Evolutionary conservation across 2,329 filamentous ascomycete species (phyloP).

Genomic region (Penicillium sumatraense): DNA sequence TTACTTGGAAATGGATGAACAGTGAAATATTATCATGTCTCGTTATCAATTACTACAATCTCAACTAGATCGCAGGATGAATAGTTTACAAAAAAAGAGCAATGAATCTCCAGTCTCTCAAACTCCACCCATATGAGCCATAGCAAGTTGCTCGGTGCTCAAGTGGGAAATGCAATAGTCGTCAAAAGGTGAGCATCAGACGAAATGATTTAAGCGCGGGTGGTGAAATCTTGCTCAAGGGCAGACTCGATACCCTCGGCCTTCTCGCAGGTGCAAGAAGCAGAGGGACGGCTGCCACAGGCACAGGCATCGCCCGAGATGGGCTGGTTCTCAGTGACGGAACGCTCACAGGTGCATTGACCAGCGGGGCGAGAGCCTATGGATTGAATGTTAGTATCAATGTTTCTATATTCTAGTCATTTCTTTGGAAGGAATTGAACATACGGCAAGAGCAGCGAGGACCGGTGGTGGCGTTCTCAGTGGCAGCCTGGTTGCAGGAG

Average conservation of each 20-base stretch:
- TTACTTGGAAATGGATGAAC: not conserved
- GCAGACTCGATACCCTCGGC: conserved; percentile 65
- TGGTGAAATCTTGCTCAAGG: conserved; percentile 85
- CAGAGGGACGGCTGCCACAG: conserved; percentile 75
- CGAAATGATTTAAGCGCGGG: conserved; percentile 48
- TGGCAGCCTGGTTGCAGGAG: conserved; percentile 75
- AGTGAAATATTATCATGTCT: conserved; percentile 2
- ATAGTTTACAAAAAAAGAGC: not conserved
- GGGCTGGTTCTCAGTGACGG: conserved; percentile 70
- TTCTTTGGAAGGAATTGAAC: conserved; percentile 27
- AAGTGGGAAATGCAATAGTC: not conserved
- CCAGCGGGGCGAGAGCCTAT: conserved; percentile 73
- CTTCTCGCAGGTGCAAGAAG: conserved; percentile 83
- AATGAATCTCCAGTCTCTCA: not conserved
- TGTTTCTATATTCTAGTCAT: not conserved
- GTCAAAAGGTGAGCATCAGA: not conserved
- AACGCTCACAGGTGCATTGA: conserved; percentile 79
- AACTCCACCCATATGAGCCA: not conserved
- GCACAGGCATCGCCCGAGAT: conserved; percentile 67
- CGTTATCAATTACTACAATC: conserved; percentile 1
- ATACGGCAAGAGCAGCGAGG: conserved; percentile 80
- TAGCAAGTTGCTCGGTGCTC: not conserved
- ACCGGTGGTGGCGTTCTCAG: conserved; percentile 75
- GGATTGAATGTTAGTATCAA: not conserved
- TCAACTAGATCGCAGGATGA: not conserved